Conservation (phyloP, 169 alveolate species). For the Cryptosporidium felis region DNA sequence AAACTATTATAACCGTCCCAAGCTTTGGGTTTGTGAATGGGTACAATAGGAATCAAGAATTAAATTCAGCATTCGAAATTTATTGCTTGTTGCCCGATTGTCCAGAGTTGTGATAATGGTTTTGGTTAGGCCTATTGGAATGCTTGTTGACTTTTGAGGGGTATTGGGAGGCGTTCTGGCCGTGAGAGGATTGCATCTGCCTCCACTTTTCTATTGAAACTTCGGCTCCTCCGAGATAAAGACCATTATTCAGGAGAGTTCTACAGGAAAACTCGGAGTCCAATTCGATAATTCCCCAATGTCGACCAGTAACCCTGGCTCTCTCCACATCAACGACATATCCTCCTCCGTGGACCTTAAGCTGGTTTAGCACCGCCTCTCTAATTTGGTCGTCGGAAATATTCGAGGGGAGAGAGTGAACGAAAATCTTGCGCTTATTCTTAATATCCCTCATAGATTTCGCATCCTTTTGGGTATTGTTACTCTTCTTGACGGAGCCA, state of each 20-base stretch:
- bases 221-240: slow-evolving; percentile 52
- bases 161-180: background rate
- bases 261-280: slow-evolving; percentile 63
- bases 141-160: background rate
- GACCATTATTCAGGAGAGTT: slow-evolving; percentile 34
- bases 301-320: slow-evolving; percentile 25
- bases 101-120: background rate
- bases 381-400: slow-evolving; percentile 53
- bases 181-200: background rate
- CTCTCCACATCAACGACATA: slow-evolving; percentile 63
- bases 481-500: background rate
- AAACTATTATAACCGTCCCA: no score
- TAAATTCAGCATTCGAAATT: no score
- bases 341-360: slow-evolving; percentile 67
- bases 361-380: slow-evolving; percentile 57
- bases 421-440: slow-evolving; percentile 62
- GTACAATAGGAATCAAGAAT: no score
- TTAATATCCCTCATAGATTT: slow-evolving; percentile 18
- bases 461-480: background rate
- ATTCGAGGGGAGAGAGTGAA: slow-evolving; percentile 45
- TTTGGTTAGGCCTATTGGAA: background rate
- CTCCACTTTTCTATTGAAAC: slow-evolving; percentile 58
- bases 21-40: no score
- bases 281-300: slow-evolving; percentile 61
- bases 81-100: no score